Evolutionary conservation across 1,284 basidiomycete species (phyloP), one percentile per base, ranked within the genome.

Genomic region (Ustilago vetiveriae): DNA sequence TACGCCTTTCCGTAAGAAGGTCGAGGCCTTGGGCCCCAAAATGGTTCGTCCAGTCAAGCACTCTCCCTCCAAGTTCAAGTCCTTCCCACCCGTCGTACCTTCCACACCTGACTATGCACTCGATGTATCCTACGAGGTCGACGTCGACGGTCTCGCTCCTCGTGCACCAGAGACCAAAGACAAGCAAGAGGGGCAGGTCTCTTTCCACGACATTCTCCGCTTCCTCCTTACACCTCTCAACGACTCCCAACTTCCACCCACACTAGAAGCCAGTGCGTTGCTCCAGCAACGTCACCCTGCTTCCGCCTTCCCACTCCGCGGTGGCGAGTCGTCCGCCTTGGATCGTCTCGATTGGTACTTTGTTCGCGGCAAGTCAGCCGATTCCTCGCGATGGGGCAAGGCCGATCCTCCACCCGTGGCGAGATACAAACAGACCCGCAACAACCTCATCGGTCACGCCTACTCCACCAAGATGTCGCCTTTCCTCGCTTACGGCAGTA

Each of bases 391-490:
- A 33, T 66, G 73, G 70, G 41, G 74, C 64, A 72, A 54, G 69
- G 72, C 80, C 6, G 55, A 81, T 24, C 75, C 78, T 16, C 82
- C 83, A 8, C 82, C 82, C 4, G 82, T 80, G 27, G 82, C 74
- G 21, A 75, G 73, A 23, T 87, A 87, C 83, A 87, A 87, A 80
- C 82, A 84, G 68, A 87, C 86, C 5, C 76, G 86, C 21, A 87
- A 87, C 73, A 85, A 85, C 11, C 73, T 87, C 50, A 70, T 86
- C 26, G 86, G 86, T 0, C 83, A 85, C 56, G 84, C 83, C 14
- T 87, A 86, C 75, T 84, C 83, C 43, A 87, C 86, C 41, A 87
- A 87, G 69, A 83, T 87, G 56, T 85, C 85, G 1, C 83, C 84
- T 0, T 86, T 85, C 81, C 80, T 87, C 30, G 82, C 83, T 5